phyloP scores from a whole-genome alignment of 345 rosid species.

The Acer campestre region DNA sequence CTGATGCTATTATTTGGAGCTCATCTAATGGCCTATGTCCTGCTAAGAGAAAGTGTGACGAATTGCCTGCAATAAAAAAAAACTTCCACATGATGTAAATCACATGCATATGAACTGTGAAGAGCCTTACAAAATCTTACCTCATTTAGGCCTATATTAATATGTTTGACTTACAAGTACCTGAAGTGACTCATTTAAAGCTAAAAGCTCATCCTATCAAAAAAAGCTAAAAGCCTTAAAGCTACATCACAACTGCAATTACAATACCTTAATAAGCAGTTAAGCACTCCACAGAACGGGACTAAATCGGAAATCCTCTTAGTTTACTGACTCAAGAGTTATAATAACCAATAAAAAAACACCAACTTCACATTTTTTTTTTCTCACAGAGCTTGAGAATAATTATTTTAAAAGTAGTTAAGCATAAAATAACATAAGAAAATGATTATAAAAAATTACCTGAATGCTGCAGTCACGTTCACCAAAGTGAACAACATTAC shows the following conservation, averaged over 20 bases:
- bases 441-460: slow-evolving; percentile 40
- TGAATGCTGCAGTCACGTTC: slow-evolving; percentile 99
- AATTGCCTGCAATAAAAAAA: background rate
- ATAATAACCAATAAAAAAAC: background rate
- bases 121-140: background rate
- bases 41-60: too few relatives aligned
- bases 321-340: slow-evolving; percentile 3
- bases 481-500: slow-evolving; percentile 98
- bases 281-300: slow-evolving; percentile 2
- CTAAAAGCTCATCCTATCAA: too few relatives aligned
- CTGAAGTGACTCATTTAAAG: background rate
- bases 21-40: too few relatives aligned
- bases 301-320: background rate
- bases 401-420: slow-evolving; percentile 6
- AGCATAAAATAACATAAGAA: background rate
- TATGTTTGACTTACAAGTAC: background rate
- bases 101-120: too few relatives aligned
- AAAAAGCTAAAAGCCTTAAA: background rate
- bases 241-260: slow-evolving; percentile 4
- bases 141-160: background rate
- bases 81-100: background rate
- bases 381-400: background rate
- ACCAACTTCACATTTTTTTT: background rate
- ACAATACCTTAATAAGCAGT: background rate
- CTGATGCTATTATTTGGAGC: too few relatives aligned